Conservation (phyloP, 352 stramenopile genomes). For the Pythium oligandrum region DNA sequence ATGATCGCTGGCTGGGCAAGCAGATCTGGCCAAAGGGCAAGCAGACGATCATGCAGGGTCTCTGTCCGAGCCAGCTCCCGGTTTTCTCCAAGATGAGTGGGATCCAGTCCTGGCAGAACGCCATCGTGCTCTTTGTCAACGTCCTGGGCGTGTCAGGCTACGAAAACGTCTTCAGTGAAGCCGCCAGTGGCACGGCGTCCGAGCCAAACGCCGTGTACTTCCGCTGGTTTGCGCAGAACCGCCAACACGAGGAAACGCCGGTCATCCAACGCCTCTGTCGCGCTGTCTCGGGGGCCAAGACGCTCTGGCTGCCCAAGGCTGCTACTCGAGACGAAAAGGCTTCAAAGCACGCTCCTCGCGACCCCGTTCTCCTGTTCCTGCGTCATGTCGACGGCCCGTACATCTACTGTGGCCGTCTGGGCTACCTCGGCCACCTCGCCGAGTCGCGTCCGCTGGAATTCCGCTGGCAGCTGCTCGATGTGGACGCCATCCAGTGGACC, state of each 20-base stretch:
- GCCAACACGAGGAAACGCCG: constrained; percentile 23
- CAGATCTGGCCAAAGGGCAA: constrained; percentile 53
- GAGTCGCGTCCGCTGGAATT: constrained; percentile 44
- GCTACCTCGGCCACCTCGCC: constrained; percentile 33
- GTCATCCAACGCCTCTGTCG: constrained; percentile 27
- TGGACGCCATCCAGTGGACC: constrained; percentile 21
- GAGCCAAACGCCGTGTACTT: constrained; percentile 30
- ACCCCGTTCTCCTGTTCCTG: constrained; percentile 49
- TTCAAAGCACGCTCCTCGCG: not conserved
- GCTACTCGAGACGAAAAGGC: constrained; percentile 14
- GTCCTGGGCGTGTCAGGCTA: constrained; percentile 28
- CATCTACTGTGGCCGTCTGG: constrained; percentile 63
- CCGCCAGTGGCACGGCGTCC: not conserved
- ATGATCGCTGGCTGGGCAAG: constrained; percentile 40
- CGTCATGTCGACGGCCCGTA: constrained; percentile 47
- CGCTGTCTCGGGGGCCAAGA: constrained; percentile 23
- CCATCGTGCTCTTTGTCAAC: constrained; percentile 53
- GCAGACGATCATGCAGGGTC: constrained; percentile 35
- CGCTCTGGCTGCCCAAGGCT: constrained; percentile 24
- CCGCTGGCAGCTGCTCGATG: constrained; percentile 60
- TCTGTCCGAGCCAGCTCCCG: constrained; percentile 25
- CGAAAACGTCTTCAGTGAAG: constrained; percentile 43
- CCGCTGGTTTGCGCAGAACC: constrained; percentile 45
- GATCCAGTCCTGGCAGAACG: constrained; percentile 51
- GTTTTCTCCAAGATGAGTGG: constrained; percentile 45